These are phyloP conservation scores for Metschnikowia chrysomelidarum DNA, from an alignment of 805 yeast species.

Conservation along the genomic window DNA sequence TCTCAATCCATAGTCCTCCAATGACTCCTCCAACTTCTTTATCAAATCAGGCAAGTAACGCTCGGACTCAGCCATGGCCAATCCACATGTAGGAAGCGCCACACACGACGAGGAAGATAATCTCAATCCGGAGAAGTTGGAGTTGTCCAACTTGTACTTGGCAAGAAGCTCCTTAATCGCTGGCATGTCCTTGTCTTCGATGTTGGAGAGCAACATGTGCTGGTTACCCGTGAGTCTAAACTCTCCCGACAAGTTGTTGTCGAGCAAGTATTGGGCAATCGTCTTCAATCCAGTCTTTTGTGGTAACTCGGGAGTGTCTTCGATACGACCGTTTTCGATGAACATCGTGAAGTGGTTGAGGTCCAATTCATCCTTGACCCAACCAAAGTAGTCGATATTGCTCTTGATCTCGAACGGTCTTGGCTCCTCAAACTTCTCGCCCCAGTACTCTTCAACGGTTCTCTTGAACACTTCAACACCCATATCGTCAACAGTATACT, in stretches of 20 bases:
- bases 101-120: constrained; percentile 95
- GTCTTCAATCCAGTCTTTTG: constrained; percentile 84
- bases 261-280: constrained; percentile 67
- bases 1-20: constrained; percentile 89
- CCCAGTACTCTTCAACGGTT: constrained; percentile 82
- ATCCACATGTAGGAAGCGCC: constrained; percentile 97
- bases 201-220: constrained; percentile 75
- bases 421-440: constrained; percentile 68
- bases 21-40: constrained; percentile 75
- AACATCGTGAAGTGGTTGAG: constrained; percentile 89
- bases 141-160: constrained; percentile 78
- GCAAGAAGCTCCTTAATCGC: constrained; percentile 62
- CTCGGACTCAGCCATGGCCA: constrained; percentile 98
- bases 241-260: constrained; percentile 61
- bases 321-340: constrained; percentile 95
- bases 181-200: constrained; percentile 66
- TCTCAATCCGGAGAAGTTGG: constrained; percentile 79
- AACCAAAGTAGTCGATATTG: constrained; percentile 89
- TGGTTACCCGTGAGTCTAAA: constrained; percentile 96
- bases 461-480: constrained; percentile 80
- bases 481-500: constrained; percentile 93
- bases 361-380: constrained; percentile 85
- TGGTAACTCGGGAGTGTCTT: constrained; percentile 85
- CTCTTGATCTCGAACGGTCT: constrained; percentile 76
- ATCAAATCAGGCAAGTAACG: constrained; percentile 83